Evolutionary conservation across 1,284 basidiomycete genomes (phyloP).

Genomic region (Hemileia vastatrix): DNA sequence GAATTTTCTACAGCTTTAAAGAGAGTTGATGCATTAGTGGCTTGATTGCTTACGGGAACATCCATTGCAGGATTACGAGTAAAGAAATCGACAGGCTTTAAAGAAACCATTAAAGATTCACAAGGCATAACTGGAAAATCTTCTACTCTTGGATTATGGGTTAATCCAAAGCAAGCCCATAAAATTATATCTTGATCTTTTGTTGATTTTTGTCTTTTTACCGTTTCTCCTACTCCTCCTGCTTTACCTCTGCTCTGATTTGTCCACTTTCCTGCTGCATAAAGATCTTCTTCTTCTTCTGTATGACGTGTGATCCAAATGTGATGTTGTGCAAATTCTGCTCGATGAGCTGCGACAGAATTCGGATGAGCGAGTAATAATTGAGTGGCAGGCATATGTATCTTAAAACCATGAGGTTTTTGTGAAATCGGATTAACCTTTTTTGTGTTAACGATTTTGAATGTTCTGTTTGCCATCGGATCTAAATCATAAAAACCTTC

Average conservation of each 20-base stretch:
- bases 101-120: no score
- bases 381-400: conserved; percentile 44
- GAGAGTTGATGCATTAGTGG: no score
- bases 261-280: conserved; percentile 42
- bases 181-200: conserved; percentile 34
- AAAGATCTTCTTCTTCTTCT: conserved; percentile 46
- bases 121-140: no score
- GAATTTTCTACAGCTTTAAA: no score
- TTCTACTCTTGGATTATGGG: no score
- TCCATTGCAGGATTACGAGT: no score
- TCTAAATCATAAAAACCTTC: conserved; percentile 42
- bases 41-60: no score
- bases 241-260: conserved; percentile 44
- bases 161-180: conserved; percentile 42
- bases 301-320: conserved; percentile 46
- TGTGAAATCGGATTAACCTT: conserved; percentile 43
- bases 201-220: conserved; percentile 36
- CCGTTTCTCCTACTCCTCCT: conserved; percentile 40
- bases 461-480: conserved; percentile 39
- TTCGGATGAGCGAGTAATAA: conserved; percentile 46
- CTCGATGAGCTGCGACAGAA: conserved; percentile 41
- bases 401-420: conserved; percentile 46
- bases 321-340: conserved; percentile 46
- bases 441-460: conserved; percentile 45
- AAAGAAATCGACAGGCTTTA: no score